A percentile compares a stretch with the other conserved stretches of the same genome.
These are phyloP conservation scores for Trametes cinnabarina DNA, from an alignment of 768 basidiomycete genomes.

Conservation along the genomic window DNA sequence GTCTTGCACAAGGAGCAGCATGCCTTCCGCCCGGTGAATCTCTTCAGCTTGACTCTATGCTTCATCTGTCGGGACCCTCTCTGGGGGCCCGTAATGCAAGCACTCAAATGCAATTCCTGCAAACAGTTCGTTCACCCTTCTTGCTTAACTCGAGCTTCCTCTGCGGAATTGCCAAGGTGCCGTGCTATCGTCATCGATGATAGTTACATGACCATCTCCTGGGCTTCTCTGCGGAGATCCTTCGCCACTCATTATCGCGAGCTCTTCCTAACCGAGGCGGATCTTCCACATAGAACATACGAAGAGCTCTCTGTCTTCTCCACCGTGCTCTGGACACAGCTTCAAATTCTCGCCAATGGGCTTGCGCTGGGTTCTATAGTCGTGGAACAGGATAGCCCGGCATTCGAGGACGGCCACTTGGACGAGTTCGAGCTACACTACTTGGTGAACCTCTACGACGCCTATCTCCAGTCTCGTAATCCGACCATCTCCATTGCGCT, in stretches of 20 bases:
- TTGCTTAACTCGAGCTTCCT: constrained; percentile 39
- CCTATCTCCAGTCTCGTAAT: constrained; percentile 43
- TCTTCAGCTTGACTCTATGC: constrained; percentile 76
- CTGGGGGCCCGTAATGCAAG: constrained; percentile 70
- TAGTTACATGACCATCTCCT: constrained; percentile 50
- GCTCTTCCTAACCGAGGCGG: constrained; percentile 41
- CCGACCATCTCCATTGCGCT: constrained; percentile 45
- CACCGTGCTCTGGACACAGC: constrained; percentile 62
- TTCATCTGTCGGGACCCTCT: constrained; percentile 64
- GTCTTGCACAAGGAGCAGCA: constrained; percentile 41
- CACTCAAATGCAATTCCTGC: constrained; percentile 61
- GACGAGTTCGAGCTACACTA: constrained; percentile 63
- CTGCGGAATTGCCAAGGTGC: constrained; percentile 38
- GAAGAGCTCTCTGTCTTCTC: constrained; percentile 70
- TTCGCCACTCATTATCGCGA: constrained; percentile 54
- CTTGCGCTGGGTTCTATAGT: constrained; percentile 63
- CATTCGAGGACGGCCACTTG: constrained; percentile 31
- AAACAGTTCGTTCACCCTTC: constrained; percentile 54
- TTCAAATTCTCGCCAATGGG: constrained; percentile 66
- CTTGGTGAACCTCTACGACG: constrained; percentile 48
- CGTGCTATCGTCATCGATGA: constrained; percentile 39
- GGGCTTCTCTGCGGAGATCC: constrained; percentile 51
- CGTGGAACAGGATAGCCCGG: constrained; percentile 35
- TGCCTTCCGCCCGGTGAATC: constrained; percentile 53
- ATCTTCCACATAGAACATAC: constrained; percentile 48